Conservation (phyloP, 768 basidiomycete species). For the Termitomyces sp. region DNA sequence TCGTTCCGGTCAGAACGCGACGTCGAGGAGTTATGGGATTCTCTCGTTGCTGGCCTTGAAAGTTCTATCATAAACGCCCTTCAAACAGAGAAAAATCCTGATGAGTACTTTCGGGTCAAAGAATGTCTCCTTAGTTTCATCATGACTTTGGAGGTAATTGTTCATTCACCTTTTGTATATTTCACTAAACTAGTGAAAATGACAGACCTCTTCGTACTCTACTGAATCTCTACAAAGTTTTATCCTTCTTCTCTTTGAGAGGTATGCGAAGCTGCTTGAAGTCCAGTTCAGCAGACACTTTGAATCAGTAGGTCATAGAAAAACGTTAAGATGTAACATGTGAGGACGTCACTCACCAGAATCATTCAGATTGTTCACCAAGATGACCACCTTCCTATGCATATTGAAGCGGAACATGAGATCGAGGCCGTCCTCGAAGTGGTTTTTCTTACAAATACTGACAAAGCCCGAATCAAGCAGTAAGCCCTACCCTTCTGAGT, state of each 20-base stretch:
- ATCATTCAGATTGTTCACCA: slow-evolving; percentile 63
- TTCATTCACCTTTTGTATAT: neutral
- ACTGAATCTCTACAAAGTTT: slow-evolving; percentile 78
- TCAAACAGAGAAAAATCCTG: slow-evolving; percentile 69
- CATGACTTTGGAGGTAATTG: slow-evolving; percentile 82
- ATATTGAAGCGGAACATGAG: slow-evolving; percentile 53
- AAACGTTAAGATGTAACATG: neutral
- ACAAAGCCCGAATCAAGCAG: slow-evolving; percentile 56
- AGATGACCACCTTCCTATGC: slow-evolving; percentile 91
- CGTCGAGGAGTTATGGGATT: slow-evolving; percentile 94
- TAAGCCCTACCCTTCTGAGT: slow-evolving; percentile 21
- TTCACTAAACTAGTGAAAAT: neutral
- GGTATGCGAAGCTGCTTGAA: slow-evolving; percentile 79
- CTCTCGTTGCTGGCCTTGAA: slow-evolving; percentile 68
- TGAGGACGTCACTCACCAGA: neutral
- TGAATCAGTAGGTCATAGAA: slow-evolving; percentile 50
- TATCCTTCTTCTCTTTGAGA: slow-evolving; percentile 85
- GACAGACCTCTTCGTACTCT: slow-evolving; percentile 81
- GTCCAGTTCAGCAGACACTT: slow-evolving; percentile 77
- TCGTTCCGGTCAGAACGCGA: slow-evolving; percentile 88
- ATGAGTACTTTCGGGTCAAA: slow-evolving; percentile 77
- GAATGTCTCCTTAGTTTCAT: slow-evolving; percentile 81
- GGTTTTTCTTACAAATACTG: slow-evolving; percentile 75
- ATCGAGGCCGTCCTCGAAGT: slow-evolving; percentile 69
- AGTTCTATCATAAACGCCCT: slow-evolving; percentile 71